These are phyloP conservation scores for Chalaropsis thielavioides DNA, from an alignment of 2,329 filamentous ascomycete genomes.

Conservation along the genomic window DNA sequence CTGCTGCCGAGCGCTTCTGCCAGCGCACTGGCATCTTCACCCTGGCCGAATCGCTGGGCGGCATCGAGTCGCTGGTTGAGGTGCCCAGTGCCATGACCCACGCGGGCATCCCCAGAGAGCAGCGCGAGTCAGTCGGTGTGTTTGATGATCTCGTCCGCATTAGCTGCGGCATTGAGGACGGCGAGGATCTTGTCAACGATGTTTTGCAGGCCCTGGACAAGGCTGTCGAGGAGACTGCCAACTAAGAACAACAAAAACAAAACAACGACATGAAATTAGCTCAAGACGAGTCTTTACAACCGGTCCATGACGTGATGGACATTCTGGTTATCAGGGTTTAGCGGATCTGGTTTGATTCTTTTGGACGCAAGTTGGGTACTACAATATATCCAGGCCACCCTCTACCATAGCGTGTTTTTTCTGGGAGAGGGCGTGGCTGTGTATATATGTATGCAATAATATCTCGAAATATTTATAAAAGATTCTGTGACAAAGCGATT, in stretches of 20 bases:
- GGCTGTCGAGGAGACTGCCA: slow-evolving; percentile 36
- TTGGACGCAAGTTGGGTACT: neutral
- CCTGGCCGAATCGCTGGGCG: slow-evolving; percentile 80
- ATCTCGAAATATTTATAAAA: neutral
- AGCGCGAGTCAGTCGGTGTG: slow-evolving; percentile 83
- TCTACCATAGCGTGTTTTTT: neutral
- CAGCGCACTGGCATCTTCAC: slow-evolving; percentile 80
- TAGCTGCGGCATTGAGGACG: slow-evolving; percentile 89
- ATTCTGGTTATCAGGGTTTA: neutral
- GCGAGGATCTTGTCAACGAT: slow-evolving; percentile 68
- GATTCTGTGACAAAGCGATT: neutral
- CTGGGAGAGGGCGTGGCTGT: neutral
- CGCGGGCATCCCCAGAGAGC: slow-evolving; percentile 78
- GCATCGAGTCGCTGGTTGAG: slow-evolving; percentile 83
- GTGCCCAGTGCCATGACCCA: slow-evolving; percentile 95
- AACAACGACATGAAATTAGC: neutral
- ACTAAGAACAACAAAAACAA: slow-evolving; percentile 20
- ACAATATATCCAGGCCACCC: neutral
- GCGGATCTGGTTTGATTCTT: neutral
- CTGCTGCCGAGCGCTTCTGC: slow-evolving; percentile 84
- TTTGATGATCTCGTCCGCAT: slow-evolving; percentile 88
- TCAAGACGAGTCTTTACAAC: neutral
- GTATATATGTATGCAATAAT: neutral
- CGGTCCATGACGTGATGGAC: slow-evolving; percentile 16
- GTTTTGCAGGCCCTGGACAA: slow-evolving; percentile 68